These are phyloP conservation scores for Panicum hallii DNA, from an alignment of 202 grass and related monocot species.

Conservation along the genomic window DNA sequence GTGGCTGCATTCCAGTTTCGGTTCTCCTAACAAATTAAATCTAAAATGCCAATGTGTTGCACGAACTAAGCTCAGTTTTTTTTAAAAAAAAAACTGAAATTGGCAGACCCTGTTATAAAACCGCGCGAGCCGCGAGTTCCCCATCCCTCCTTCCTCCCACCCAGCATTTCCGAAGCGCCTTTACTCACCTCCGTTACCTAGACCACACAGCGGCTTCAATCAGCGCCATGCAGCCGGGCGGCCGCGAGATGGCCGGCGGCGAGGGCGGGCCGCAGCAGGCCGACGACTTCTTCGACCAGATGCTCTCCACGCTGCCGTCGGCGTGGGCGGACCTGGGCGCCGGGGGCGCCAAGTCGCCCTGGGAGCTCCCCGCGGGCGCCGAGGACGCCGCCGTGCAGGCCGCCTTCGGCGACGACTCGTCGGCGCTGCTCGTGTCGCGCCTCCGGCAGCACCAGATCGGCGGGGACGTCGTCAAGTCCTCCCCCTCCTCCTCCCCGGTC, in stretches of 20 bases:
- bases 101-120: conserved; percentile 35
- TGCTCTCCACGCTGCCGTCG: conserved; percentile 75
- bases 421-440: conserved; percentile 60
- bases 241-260: conserved; percentile 49
- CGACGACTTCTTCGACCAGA: conserved; percentile 98
- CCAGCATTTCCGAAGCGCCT: not conserved
- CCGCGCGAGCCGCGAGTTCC: not conserved
- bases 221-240: conserved; percentile 40
- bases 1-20: not conserved
- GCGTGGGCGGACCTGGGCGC: conserved; percentile 71
- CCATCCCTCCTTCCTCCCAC: not conserved
- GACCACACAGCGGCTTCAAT: not conserved
- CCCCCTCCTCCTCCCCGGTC: conserved; percentile 47
- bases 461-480: conserved; percentile 45
- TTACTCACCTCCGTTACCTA: not conserved
- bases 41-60: not conserved
- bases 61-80: not conserved
- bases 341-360: conserved; percentile 61
- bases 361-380: conserved; percentile 55
- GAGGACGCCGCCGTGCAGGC: conserved; percentile 35
- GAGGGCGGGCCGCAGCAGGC: conserved; percentile 49
- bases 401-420: conserved; percentile 72
- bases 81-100: not conserved
- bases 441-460: conserved; percentile 89
- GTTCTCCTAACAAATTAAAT: not conserved